Evolutionary conservation across 495 filamentous ascomycete genomes (phyloP), one percentile per base, ranked within the genome.

Genomic region (Polyplosphaeria fusca): DNA sequence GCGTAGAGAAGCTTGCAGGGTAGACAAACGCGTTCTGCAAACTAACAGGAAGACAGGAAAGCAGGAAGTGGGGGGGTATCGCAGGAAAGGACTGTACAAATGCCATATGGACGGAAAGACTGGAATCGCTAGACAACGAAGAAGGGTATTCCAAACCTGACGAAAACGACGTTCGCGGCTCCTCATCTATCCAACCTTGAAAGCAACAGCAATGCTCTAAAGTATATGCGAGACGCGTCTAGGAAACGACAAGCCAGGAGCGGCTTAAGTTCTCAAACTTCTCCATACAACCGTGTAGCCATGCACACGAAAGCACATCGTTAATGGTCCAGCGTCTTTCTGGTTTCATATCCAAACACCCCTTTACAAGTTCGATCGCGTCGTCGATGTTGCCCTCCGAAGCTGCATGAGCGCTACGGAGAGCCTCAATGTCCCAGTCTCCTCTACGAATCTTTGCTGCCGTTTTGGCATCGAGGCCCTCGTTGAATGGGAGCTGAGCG

Each of bases 401-500:
- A 14, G 47, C 23, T 16, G 61, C 65, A 35, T 45, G 26, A n/a
- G 55, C 64, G n/a, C 48, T 53, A 18, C 55, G 48, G n/a, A 83
- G 64, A n/a, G 74, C 69, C 23, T 77, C 57, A n/a, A 67, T 52
- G 57, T 86, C 70, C 82, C 83, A 89, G 16, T 80, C 78, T 0
- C 85, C 85, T 12, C 69, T 73, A 16, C 80, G 47, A 46, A 89
- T 88, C 69, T 81, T 79, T 51, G 78, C 71, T 51, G 76, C 75
- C 25, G 86, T 74, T 38, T 80, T 81, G 30, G 81, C 78, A 23
- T 79, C 70, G 43, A 88, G 80, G 0, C 75, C 65, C 54, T 87
- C 78, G 30, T 81, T 75, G 68, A 89, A 89, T 0, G 86, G 86
- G 3, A 87, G 76, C 9, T 76, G 78, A n/a, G 84, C 86, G 1